Evolutionary conservation across 345 rosid species (phyloP), one percentile per base, ranked within the genome.

Genomic region (Populus alba): DNA sequence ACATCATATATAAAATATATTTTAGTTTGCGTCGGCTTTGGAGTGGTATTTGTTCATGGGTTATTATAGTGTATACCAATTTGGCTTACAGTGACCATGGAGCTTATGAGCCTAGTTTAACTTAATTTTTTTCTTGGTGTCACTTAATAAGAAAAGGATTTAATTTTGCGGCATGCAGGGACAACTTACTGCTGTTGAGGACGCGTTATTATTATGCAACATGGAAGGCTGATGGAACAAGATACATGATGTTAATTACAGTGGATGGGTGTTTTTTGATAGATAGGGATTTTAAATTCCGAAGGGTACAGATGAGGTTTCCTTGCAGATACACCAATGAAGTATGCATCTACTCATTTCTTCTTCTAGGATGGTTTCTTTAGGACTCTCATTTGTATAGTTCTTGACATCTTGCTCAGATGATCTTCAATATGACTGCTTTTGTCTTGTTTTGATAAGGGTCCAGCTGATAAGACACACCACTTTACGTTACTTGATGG

Each of bases 171-270:
- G 68, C 38, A 49, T 87, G 83, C 91, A 96, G 99, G 83, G 98
- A 96, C 2, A 96, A 96, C 79, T 85, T 96, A 77, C 98, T 90
- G 85, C 87, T 94, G 47, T 81, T 96, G 77, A 92, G 98, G 82
- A 97, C 92, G 82, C 89, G 97, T 2, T 96, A 96, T 85, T 96
- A 96, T 82, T 94, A 92, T 86, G 99, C 99, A 74, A 96, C 99
- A 7, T 96, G 99, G 99, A 96, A 96, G 83, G 99, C 99, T 75
- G 99, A 94, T 84, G 99, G 99, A 80, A 96, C 98, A 12, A 89
- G 99, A 80, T 96, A 96, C 78, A 91, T 96, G 99, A 91, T 96
- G 99, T 87, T 96, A 66, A 91, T 96, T 80, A 94, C 90, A 71
- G 68, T 86, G 53, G 98, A 94, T 86, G 99, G 98, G 22, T 96